A percentile compares a stretch with the other conserved stretches of the same genome.
phyloP scores from a whole-genome alignment of 345 rosid species.

The Corchorus capsularis region DNA sequence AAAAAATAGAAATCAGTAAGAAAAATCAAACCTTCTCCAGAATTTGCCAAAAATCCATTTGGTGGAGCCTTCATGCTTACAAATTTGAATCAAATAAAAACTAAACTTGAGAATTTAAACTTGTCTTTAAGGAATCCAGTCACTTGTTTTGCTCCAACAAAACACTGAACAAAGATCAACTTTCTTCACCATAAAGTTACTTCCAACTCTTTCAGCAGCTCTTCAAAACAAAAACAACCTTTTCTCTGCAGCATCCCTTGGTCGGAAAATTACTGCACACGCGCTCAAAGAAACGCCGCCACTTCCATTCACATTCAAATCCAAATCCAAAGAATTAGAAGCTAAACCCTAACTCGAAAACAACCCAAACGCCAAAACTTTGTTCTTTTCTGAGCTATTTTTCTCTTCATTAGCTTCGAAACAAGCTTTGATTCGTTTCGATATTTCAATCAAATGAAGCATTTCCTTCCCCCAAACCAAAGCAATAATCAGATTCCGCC shows the following conservation, averaged over 20 bases:
- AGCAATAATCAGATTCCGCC: background rate
- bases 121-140: conserved; percentile 20
- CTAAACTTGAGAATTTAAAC: background rate
- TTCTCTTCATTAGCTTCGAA: background rate
- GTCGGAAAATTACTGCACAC: background rate
- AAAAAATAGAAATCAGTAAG: background rate
- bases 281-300: background rate
- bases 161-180: background rate
- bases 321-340: background rate
- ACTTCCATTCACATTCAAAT: conserved; percentile 16
- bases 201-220: background rate
- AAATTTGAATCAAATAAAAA: conserved; percentile 8
- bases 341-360: conserved; percentile 14
- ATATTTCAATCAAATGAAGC: background rate
- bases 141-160: conserved; percentile 21
- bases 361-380: background rate
- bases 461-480: background rate
- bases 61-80: conserved; percentile 83
- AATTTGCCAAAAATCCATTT: conserved; percentile 68
- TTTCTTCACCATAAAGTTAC: conserved; percentile 20
- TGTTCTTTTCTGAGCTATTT: background rate
- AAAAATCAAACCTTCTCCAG: conserved; percentile 64
- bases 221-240: background rate
- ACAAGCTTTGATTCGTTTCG: conserved; percentile 3
- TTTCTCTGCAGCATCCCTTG: conserved; percentile 1